phyloP scores from a whole-genome alignment of 2,329 filamentous ascomycete genomes.

The Colletotrichum cuscutae region DNA sequence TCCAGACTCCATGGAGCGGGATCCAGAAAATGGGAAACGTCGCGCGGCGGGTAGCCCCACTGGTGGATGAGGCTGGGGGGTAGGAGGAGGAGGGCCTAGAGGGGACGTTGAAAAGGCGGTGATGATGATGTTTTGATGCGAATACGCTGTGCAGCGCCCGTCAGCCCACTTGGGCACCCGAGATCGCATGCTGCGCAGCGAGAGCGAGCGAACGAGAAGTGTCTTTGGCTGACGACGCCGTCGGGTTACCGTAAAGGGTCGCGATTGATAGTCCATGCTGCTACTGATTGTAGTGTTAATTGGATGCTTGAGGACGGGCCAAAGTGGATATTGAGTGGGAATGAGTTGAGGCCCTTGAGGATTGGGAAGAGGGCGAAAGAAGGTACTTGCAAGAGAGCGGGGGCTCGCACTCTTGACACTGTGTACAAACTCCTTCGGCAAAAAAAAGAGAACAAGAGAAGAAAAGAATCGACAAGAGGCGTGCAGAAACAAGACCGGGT shows the following conservation, averaged over 20 bases:
- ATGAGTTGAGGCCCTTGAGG: background rate
- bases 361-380: background rate
- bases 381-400: background rate
- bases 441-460: too few species aligned
- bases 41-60: conserved; percentile 6
- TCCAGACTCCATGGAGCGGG: background rate
- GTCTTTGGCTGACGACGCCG: background rate
- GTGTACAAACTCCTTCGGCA: background rate
- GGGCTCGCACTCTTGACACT: background rate
- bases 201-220: background rate
- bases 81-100: too few species aligned
- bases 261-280: background rate
- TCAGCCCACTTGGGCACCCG: conserved; percentile 1
- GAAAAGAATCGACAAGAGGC: conserved; percentile 6
- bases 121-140: background rate
- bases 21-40: background rate
- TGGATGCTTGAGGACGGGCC: background rate
- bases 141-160: background rate
- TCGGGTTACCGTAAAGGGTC: background rate
- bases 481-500: conserved; percentile 2
- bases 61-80: background rate
- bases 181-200: background rate
- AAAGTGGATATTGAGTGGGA: conserved; percentile 16
- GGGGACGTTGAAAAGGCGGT: conserved; percentile 24
- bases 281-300: background rate